Evolutionary conservation across 2,329 filamentous ascomycete genomes (phyloP).

Genomic region (Colletotrichum lupini): DNA sequence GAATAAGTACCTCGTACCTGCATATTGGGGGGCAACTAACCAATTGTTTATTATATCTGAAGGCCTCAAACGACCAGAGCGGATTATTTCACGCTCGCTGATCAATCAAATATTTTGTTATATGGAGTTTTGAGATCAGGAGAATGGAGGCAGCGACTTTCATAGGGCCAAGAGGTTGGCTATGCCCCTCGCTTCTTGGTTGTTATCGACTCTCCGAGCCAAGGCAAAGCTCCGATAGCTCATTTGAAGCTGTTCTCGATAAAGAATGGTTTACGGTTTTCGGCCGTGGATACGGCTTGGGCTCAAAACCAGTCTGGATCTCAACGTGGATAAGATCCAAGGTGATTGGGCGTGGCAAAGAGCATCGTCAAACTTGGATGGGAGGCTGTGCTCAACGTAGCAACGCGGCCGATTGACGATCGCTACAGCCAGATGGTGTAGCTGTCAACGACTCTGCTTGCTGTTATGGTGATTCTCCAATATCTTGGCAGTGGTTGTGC

Average conservation of each 20-base stretch:
- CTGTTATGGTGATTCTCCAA: neutral
- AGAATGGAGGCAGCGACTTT: neutral
- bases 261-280: neutral
- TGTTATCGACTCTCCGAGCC: neutral
- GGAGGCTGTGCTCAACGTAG: neutral
- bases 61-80: no score
- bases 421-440: neutral
- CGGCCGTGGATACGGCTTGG: neutral
- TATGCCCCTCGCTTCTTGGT: neutral
- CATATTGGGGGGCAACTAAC: neutral
- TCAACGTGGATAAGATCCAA: neutral
- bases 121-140: neutral
- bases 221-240: neutral
- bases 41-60: no score
- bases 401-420: neutral
- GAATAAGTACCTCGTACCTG: no score
- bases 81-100: neutral
- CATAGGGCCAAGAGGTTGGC: neutral
- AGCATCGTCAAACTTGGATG: neutral
- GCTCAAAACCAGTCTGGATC: neutral
- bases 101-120: no score
- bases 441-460: neutral
- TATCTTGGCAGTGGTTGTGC: conserved; percentile 15
- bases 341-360: neutral
- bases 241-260: neutral